Evolutionary conservation across 768 basidiomycete species (phyloP), one percentile per base, ranked within the genome.

Genomic region (Kwoniella shandongensis): DNA sequence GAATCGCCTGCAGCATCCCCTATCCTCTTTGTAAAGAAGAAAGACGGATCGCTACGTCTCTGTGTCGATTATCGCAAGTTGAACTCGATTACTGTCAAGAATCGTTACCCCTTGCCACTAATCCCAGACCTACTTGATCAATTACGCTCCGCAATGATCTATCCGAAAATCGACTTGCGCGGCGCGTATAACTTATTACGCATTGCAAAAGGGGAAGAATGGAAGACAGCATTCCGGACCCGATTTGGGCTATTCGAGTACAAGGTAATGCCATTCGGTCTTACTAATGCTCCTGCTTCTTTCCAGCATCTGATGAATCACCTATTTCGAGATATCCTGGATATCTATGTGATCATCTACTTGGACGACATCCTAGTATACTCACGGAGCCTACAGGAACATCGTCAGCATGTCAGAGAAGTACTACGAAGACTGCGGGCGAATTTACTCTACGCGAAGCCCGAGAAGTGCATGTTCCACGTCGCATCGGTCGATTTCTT

Each of bases 161-260:
- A n/a, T n/a, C n/a, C n/a, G n/a, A n/a, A n/a, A n/a, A n/a, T n/a
- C n/a, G n/a, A n/a, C n/a, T n/a, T n/a, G n/a, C n/a, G n/a, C n/a
- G n/a, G n/a, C n/a, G n/a, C n/a, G n/a, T n/a, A n/a, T n/a, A n/a
- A n/a, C n/a, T n/a, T n/a, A n/a, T n/a, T n/a, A n/a, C n/a, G n/a
- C n/a, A n/a, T n/a, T n/a, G n/a, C n/a, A n/a, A 70, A 75, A n/a
- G 80, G 79, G 0, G 75, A 81, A 50, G 73, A 81, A 64, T 79
- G 76, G 78, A 81, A 80, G 23, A 81, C 79, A 0, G 80, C 79
- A 0, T 78, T 81, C 0, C 61, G 59, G 0, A 82, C 71, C 2
- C 66, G 68, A 11, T 56, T 46, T 22, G 63, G 70, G 0, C 59
- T 51, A 18, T 68, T 53, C 27, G 59, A 72, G 48, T 66, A 48